These are phyloP conservation scores for Starmerella roubikii DNA, from an alignment of 805 yeast species.

Conservation along the genomic window DNA sequence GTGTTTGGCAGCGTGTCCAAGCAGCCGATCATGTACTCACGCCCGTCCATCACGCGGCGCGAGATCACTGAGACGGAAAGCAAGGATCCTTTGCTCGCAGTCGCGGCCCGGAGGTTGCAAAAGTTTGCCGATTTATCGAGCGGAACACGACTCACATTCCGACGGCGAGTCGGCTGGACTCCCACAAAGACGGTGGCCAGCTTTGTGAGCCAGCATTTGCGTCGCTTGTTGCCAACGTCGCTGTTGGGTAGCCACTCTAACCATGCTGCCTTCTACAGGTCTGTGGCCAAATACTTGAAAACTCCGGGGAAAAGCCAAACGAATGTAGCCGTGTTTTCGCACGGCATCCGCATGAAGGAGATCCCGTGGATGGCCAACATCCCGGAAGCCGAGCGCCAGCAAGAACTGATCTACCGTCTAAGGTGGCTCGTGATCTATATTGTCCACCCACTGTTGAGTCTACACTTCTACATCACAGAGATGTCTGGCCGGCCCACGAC, in stretches of 20 bases:
- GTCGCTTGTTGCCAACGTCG: background rate
- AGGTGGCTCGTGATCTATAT: conserved; percentile 44
- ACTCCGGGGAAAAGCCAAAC: conserved; percentile 1
- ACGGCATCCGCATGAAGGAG: conserved; percentile 31
- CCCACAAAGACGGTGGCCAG: background rate
- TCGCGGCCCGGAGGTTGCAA: too few species aligned
- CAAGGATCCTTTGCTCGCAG: too few species aligned
- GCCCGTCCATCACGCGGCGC: too few species aligned
- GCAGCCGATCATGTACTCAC: background rate
- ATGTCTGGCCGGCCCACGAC: conserved; percentile 20
- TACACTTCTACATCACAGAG: conserved; percentile 59
- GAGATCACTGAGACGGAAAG: too few species aligned
- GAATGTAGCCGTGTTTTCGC: conserved; percentile 19
- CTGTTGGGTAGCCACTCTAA: conserved; percentile 3
- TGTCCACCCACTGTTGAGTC: conserved; percentile 34
- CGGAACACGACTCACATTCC: too few species aligned
- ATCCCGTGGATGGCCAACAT: conserved; percentile 40
- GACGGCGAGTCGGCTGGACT: background rate
- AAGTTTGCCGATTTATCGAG: too few species aligned
- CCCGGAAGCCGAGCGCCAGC: conserved; percentile 32
- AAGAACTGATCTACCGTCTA: conserved; percentile 31
- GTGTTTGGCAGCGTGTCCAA: background rate
- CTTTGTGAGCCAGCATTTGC: background rate
- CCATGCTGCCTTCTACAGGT: background rate
- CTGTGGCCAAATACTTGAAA: conserved; percentile 3